Base-by-base conservation (phyloP, 352 stramenopile species). In the Pythium catenulatum region DNA sequence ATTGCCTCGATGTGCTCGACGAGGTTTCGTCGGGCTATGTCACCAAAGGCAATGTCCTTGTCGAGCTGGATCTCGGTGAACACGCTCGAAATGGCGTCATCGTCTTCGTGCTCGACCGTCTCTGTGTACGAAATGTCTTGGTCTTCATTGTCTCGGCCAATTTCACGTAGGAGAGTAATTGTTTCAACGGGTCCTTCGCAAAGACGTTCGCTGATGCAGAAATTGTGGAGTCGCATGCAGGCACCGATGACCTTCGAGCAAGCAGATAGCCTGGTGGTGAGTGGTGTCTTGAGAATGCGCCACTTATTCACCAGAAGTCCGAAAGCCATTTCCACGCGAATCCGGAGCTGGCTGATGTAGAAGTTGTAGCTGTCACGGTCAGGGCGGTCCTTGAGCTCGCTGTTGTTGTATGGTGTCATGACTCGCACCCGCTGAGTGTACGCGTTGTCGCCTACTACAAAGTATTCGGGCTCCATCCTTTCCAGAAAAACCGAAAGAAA, bases 291-390 rank as follows among this genome's bases (percentile, higher is more conserved):
- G 68, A 77, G 45, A 23, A 77, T 61, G 15, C 43, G n/a, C 45
- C 68, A 77, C 45, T 77, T 77, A 19, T 43, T 59, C 3, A 77
- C 68, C 37, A 77, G 27, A 8, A 63, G 27, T 9, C 68, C 68
- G 34, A 77, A 77, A 5, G 68, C 68, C 68, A 63, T 59, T 27
- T 77, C 68, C 27, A 77, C 45, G 13, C 68, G n/a, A 45, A 77
- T 77, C 11, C 68, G 43, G 4, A 77, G 32, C 30, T 77, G 68
- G 27, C 68, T 77, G 7, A 77, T 17, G 23, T 50, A 61, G 36
- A 61, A 77, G 32, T 77, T 77, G 30, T 48, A 61, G 30, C 27
- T 46, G 68, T 77, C 68, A 21, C 63, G 63, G n/a, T 73, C 25
- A n/a, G 11, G 11, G 37, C 27, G 27, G 15, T 36, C 13, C 25